Base-by-base conservation (phyloP, 768 basidiomycete genomes). In the Amanita jacksonii region DNA sequence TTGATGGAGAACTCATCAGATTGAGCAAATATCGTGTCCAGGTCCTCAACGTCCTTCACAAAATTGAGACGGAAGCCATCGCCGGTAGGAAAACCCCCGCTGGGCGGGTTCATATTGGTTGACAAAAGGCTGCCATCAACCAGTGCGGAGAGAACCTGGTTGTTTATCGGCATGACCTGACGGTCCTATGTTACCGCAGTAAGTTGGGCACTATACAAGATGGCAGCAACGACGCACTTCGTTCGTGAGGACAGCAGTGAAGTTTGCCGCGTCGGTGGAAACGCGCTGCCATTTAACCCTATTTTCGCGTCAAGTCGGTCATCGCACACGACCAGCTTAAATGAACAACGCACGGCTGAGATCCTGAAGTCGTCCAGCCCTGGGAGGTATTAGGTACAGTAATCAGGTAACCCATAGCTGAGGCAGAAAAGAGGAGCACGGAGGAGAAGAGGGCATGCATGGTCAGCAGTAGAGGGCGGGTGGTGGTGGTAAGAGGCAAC, bases 61-160 rank as follows among this genome's bases (percentile, higher is more conserved):
- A 92, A 60, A 66, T 91, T 87, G 61, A 93, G 70, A 45, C 74
- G 80, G 74, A 74, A 92, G 27, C 61, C 65, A 25, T 51, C 43
- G 45, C 80, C 82, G n/a, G 58, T 36, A 9, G 79, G 77, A 79
- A 82, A 89, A 12, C 81, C 81, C 23, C 66, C 69, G 41, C 69
- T 73, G 3, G 82, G 79, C 16, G 81, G 65, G 56, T 64, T 69
- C 43, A 81, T 64, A 18, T 51, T 55, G 32, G 67, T 57, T 3
- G 51, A 55, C 10, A 62, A 62, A 0, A 60, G 50, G 12, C 62
- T 67, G 24, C 77, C 78, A 38, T 75, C 67, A 34, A 84, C 76
- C 36, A 72, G 57, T 22, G 77, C 65, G 13, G 64, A 63, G 25
- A 92, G 68, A 37, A 80, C 59, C 55, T 83, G 72, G 46, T 58